Evolutionary conservation across 192 early-diverging fungal species (phyloP).

Genomic region (Backusella macrospora): DNA sequence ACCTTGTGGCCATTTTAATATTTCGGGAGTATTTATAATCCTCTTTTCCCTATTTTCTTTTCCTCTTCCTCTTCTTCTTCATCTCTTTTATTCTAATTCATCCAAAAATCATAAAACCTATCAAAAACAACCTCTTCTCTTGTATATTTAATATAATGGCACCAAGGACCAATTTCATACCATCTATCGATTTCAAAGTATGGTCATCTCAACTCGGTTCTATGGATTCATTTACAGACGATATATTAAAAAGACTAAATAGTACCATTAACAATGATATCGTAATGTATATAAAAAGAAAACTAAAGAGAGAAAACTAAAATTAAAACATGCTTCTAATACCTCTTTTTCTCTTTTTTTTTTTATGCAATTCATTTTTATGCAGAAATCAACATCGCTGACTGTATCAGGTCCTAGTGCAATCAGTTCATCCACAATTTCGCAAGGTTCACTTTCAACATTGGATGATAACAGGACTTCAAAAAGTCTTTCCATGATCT

Average conservation of each 20-base stretch:
- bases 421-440: neutral
- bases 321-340: too few species aligned
- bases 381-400: neutral
- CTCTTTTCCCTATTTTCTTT: neutral
- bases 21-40: constrained; percentile 3
- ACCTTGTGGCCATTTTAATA: neutral
- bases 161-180: neutral
- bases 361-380: neutral
- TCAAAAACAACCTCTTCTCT: too few species aligned
- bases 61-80: neutral
- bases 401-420: neutral
- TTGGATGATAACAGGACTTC: neutral
- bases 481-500: neutral
- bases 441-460: neutral
- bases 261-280: neutral
- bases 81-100: too few species aligned
- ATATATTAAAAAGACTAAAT: neutral
- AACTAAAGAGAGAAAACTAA: too few species aligned
- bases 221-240: neutral
- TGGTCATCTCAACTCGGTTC: neutral
- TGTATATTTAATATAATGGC: neutral
- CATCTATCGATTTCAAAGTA: neutral
- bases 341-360: too few species aligned
- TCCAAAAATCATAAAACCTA: too few species aligned
- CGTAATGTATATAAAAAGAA: neutral